Percentiles rank a stretch among this genome's conserved stretches.
phyloP scores from a whole-genome alignment of 495 filamentous ascomycete species.

The Aspergillus wentii region DNA sequence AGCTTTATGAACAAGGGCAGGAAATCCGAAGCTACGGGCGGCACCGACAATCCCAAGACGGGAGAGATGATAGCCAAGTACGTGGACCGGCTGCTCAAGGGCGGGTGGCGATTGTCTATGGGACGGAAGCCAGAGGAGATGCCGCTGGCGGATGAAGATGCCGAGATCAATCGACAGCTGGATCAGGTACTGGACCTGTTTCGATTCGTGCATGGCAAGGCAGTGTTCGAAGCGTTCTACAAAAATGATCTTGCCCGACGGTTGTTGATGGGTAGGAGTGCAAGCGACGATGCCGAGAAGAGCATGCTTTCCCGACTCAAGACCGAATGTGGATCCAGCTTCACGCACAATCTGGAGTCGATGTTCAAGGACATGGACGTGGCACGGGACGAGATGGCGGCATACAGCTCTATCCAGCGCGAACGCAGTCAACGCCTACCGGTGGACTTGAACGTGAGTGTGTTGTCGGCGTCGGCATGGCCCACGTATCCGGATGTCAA shows the following conservation, averaged over 20 bases:
- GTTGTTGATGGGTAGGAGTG: conserved; percentile 83
- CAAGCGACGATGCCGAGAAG: conserved; percentile 89
- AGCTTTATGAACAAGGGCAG: conserved; percentile 84
- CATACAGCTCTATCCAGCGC: conserved; percentile 59
- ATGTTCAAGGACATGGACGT: conserved; percentile 99
- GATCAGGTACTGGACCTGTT: conserved; percentile 92
- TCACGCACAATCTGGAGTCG: conserved; percentile 93
- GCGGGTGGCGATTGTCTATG: conserved; percentile 72
- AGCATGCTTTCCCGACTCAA: conserved; percentile 90
- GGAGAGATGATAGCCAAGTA: conserved; percentile 99
- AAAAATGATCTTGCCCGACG: conserved; percentile 91
- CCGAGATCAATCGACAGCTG: conserved; percentile 81
- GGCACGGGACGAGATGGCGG: conserved; percentile 74
- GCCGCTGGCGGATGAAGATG: conserved; percentile 76
- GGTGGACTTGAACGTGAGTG: conserved; percentile 80
- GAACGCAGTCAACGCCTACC: conserved; percentile 42
- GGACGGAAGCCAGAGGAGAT: conserved; percentile 35
- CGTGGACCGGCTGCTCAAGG: conserved; percentile 83
- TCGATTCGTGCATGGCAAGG: conserved; percentile 94
- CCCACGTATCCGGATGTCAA: conserved; percentile 81
- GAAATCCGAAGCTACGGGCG: conserved; percentile 59
- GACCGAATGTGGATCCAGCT: conserved; percentile 86
- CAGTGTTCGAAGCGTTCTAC: conserved; percentile 97
- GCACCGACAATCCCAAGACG: conserved; percentile 82
- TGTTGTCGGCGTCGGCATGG: conserved; percentile 86